Percentiles rank a stretch among this genome's conserved stretches.
Conservation (phyloP, 768 basidiomycete species). For the Leucosporidium yakuticum region DNA sequence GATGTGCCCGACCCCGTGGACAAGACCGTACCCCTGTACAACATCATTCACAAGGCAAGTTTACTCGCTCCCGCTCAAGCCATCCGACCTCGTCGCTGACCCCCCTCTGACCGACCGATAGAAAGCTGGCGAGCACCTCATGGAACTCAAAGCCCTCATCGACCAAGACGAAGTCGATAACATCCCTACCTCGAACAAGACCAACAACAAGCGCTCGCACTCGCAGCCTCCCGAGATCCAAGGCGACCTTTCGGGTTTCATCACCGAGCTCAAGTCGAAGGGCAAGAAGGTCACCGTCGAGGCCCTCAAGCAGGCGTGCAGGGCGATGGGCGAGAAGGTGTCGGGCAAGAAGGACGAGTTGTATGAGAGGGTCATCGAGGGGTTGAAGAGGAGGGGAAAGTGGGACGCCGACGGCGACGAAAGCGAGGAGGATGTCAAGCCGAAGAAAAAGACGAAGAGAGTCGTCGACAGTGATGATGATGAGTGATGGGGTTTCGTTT, state of each 20-base stretch:
- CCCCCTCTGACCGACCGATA: neutral
- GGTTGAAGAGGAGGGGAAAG: neutral
- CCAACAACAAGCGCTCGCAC: constrained; percentile 8
- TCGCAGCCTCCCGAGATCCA: neutral
- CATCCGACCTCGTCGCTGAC: neutral
- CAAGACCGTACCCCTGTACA: constrained; percentile 67
- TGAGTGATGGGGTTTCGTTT: too few relatives aligned
- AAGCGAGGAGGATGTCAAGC: neutral
- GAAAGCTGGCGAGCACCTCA: constrained; percentile 17
- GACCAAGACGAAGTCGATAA: constrained; percentile 15
- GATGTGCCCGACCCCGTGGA: constrained; percentile 76
- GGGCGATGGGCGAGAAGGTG: neutral
- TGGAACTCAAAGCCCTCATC: constrained; percentile 8
- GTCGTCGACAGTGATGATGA: too few relatives aligned
- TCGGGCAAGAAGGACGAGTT: constrained; percentile 23
- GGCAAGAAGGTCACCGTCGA: constrained; percentile 5
- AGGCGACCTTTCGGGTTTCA: constrained; percentile 12
- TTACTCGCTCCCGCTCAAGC: neutral
- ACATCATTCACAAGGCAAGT: constrained; percentile 71
- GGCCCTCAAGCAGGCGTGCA: constrained; percentile 14
- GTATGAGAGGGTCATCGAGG: neutral
- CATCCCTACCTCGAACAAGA: neutral
- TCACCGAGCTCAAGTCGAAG: constrained; percentile 5
- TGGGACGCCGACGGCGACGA: neutral
- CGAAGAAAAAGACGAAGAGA: neutral